Evolutionary conservation across 441 rosid genomes (phyloP), one percentile per base, ranked within the genome.

Genomic region (Populus hybrid): DNA sequence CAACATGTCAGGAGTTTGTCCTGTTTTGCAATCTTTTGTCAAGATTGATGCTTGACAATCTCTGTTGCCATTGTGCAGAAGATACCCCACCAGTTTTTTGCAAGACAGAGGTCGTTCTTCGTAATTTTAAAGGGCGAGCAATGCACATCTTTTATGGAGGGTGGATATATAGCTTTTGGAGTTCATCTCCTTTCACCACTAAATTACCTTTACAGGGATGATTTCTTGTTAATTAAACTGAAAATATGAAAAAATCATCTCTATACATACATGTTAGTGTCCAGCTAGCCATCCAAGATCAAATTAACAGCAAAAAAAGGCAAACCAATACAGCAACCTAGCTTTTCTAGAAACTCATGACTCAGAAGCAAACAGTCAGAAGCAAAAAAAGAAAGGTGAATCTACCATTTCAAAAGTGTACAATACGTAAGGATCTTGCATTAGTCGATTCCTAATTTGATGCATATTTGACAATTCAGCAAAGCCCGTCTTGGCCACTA

Each of bases 121-220:
- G 84, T 28, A 87, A 86, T 83, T 89, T 92, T 4, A 87, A 85
- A 77, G 91, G 91, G 72, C 82, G 89, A 77, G 64, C 81, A 54
- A 74, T 81, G 35, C 90, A 89, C 75, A 87, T 89, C 20, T 88
- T 86, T 72, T 90, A 90, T 73, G 94, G 94, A 64, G 94, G 94
- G 35, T 90, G 94, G 94, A 86, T 32, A 32, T 32, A 32, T 87
- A 85, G 89, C 94, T 54, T 89, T 90, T 32, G 34, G 34, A 32
- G 0, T 32, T 32, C 34, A 32, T 32, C 6, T 32, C 34, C 34
- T 32, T 32, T 32, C 6, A 32, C 34, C 34, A 32, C 1, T 5
- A 32, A 32, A 32, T 32, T 32, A 32, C 34, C 34, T 32, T 32
- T 32, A 32, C 34, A 32, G 34, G 34, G 34, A 32, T 32, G 34